Percentiles rank a stretch among this genome's conserved stretches.
phyloP scores from a whole-genome alignment of 768 basidiomycete genomes.

The Rhizopogon sp. region DNA sequence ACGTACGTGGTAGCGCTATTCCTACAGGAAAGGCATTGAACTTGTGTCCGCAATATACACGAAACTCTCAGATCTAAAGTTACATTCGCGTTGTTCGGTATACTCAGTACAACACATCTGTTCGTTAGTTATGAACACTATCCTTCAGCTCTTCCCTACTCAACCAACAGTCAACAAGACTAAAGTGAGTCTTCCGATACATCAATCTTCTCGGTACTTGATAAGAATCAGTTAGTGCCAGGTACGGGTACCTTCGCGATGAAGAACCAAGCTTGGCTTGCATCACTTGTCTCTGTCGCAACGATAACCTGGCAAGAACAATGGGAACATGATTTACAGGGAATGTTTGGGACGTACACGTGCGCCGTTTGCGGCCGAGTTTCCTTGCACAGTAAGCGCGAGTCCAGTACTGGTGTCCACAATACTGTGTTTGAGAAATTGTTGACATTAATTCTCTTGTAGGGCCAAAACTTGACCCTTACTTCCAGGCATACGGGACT shows the following conservation, averaged over 20 bases:
- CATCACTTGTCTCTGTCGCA: not conserved
- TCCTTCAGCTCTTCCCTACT: not conserved
- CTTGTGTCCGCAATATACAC: too few relatives aligned
- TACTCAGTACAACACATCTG: too few relatives aligned
- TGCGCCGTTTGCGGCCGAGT: not conserved
- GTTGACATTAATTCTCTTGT: not conserved
- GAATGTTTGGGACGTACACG: not conserved
- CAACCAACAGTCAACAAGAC: not conserved
- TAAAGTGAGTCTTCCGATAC: not conserved
- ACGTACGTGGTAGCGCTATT: too few relatives aligned
- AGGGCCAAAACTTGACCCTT: not conserved
- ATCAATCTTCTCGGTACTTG: not conserved
- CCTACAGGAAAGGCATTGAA: too few relatives aligned
- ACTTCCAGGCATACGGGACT: conserved; percentile 6
- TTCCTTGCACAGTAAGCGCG: not conserved
- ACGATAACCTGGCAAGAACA: not conserved
- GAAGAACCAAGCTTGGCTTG: conserved; percentile 4
- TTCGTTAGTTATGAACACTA: not conserved
- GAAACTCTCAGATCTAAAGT: too few relatives aligned
- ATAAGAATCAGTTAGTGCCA: not conserved
- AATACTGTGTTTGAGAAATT: not conserved
- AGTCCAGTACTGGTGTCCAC: not conserved
- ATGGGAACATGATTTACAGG: not conserved
- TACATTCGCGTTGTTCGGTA: too few relatives aligned
- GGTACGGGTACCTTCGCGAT: conserved; percentile 3